These are phyloP conservation scores for Xylariaceae sp. DNA, from an alignment of 2,329 filamentous ascomycete genomes.

Conservation along the genomic window DNA sequence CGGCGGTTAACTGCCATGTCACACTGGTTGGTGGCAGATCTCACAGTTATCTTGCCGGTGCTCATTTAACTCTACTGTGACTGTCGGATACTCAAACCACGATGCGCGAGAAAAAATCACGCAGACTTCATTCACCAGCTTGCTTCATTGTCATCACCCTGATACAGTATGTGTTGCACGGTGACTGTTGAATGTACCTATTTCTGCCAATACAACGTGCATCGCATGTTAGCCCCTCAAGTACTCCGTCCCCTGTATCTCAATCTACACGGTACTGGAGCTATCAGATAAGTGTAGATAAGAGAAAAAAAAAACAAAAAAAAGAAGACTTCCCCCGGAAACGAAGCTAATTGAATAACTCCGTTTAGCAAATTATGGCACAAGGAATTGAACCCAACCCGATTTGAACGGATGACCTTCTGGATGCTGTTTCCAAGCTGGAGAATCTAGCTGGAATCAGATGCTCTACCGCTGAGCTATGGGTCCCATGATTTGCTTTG, in stretches of 20 bases:
- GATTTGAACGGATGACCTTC: slow-evolving; percentile 3
- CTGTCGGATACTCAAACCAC: too few species aligned
- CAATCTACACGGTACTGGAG: not conserved
- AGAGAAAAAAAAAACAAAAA: not conserved
- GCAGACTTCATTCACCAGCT: too few species aligned
- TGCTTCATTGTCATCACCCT: too few species aligned
- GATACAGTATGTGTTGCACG: too few species aligned
- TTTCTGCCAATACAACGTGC: too few species aligned
- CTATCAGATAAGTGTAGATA: not conserved
- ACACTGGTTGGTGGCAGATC: too few species aligned
- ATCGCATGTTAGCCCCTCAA: too few species aligned
- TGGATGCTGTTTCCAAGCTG: not conserved
- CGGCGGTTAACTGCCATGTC: too few species aligned
- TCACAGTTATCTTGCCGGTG: too few species aligned
- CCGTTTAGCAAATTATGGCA: not conserved
- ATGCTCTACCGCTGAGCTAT: slow-evolving; percentile 2
- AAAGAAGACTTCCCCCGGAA: not conserved
- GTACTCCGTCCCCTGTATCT: not conserved
- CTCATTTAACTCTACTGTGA: too few species aligned
- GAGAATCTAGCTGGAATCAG: not conserved
- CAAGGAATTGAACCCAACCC: slow-evolving; percentile 1
- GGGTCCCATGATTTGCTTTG: not conserved
- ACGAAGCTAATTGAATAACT: not conserved
- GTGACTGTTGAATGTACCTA: too few species aligned
- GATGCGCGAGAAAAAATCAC: too few species aligned